These are phyloP conservation scores for Hypoxylon cercidicola DNA, from an alignment of 495 filamentous ascomycete species.

Conservation along the genomic window DNA sequence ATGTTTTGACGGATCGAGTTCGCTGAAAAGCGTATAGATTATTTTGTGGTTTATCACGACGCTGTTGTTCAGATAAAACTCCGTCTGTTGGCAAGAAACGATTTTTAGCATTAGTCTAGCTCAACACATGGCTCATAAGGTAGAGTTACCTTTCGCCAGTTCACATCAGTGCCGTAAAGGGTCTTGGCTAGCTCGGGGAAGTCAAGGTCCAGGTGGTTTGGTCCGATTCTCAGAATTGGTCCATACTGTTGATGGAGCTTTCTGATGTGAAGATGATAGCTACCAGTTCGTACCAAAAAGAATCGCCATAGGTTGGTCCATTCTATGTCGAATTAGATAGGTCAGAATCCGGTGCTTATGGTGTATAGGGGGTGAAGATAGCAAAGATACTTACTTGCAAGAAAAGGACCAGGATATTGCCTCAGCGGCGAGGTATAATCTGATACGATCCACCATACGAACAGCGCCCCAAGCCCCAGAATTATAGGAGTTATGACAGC, in stretches of 20 bases:
- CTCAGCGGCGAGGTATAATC: conserved; percentile 41
- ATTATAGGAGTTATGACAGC: neutral
- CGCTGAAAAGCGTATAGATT: conserved; percentile 50
- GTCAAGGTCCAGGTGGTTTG: conserved; percentile 60
- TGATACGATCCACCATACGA: neutral
- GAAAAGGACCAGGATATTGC: conserved; percentile 49
- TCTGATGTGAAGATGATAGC: conserved; percentile 40
- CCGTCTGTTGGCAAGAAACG: conserved; percentile 41
- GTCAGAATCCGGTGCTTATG: neutral
- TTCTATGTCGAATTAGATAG: conserved; percentile 6
- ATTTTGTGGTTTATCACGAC: conserved; percentile 49
- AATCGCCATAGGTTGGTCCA: conserved; percentile 56
- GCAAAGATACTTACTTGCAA: conserved; percentile 44
- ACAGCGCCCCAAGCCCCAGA: neutral
- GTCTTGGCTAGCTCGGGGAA: conserved; percentile 49
- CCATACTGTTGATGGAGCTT: conserved; percentile 61
- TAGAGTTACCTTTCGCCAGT: conserved; percentile 39
- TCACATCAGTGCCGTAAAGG: conserved; percentile 50
- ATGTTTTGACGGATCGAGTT: conserved; percentile 45
- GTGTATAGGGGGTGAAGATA: neutral
- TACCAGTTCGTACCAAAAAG: conserved; percentile 37
- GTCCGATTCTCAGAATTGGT: conserved; percentile 63
- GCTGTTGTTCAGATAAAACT: conserved; percentile 53
- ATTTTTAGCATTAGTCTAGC: neutral
- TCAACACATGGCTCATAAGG: conserved; percentile 3